Conservation (phyloP, 148 eudicot species). For the Diospyros kaki region DNA sequence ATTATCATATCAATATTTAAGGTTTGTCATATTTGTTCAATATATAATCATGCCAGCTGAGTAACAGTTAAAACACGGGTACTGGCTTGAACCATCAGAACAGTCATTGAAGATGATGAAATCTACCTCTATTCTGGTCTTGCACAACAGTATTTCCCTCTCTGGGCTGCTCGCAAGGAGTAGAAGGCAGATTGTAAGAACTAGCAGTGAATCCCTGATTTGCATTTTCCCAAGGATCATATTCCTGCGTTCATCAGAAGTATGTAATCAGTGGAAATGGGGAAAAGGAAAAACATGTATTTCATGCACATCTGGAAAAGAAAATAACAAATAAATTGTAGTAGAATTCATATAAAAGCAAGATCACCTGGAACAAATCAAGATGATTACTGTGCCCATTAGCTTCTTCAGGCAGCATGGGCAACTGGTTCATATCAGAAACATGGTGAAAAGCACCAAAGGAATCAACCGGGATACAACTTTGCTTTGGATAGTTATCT, state of each 20-base stretch:
- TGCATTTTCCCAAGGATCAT: not conserved
- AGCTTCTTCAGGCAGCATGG: not conserved
- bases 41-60: not conserved
- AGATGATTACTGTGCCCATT: not conserved
- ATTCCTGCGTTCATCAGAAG: conserved; percentile 11
- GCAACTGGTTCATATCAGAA: conserved; percentile 1
- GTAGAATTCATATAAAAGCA: not conserved
- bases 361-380: conserved; percentile 1
- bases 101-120: conserved; percentile 11
- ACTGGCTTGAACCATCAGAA: conserved; percentile 8
- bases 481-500: not conserved
- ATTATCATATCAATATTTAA: not conserved
- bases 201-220: conserved; percentile 2
- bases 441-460: not conserved
- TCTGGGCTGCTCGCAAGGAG: conserved; percentile 4
- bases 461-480: conserved; percentile 1
- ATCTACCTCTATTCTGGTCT: conserved; percentile 24
- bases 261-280: too few species aligned
- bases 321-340: not conserved
- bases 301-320: not conserved
- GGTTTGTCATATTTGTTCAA: not conserved
- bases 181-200: not conserved
- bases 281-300: not conserved
- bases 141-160: not conserved
- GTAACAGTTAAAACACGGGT: not conserved